Evolutionary conservation across 306 rosid genomes (phyloP).

Genomic region (Lathyrus oleraceus): DNA sequence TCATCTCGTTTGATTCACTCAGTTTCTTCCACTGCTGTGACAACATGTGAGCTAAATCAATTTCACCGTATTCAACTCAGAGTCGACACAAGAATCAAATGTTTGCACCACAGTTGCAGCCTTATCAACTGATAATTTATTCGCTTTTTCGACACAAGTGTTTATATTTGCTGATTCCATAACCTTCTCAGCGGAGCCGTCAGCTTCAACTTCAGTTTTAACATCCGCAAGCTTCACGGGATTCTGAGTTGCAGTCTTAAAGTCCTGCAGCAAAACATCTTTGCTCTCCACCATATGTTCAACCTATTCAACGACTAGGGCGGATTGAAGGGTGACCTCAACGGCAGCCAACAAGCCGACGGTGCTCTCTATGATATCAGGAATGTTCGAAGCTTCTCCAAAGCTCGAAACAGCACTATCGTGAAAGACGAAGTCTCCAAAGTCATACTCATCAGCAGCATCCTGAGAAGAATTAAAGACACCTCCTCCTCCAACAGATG

Average conservation of each 20-base stretch:
- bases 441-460: slow-evolving; percentile 59
- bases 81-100: no score
- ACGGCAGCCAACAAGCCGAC: slow-evolving; percentile 70
- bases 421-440: slow-evolving; percentile 63
- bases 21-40: no score
- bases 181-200: slow-evolving; percentile 39
- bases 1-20: no score
- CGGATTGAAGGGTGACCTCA: slow-evolving; percentile 60
- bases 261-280: slow-evolving; percentile 57
- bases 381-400: slow-evolving; percentile 64
- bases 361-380: slow-evolving; percentile 87
- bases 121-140: no score
- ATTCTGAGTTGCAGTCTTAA: slow-evolving; percentile 29
- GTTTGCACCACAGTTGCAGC: no score
- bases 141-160: no score
- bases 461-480: slow-evolving; percentile 51
- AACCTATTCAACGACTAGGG: slow-evolving; percentile 64
- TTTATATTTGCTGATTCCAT: no score
- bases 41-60: no score
- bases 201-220: slow-evolving; percentile 4
- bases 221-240: background rate
- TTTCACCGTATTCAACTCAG: no score
- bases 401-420: slow-evolving; percentile 73
- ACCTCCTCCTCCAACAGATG: slow-evolving; percentile 51
- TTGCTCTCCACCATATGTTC: slow-evolving; percentile 66